phyloP scores from a whole-genome alignment of 805 yeast genomes.

The Candida silvicultrix region DNA sequence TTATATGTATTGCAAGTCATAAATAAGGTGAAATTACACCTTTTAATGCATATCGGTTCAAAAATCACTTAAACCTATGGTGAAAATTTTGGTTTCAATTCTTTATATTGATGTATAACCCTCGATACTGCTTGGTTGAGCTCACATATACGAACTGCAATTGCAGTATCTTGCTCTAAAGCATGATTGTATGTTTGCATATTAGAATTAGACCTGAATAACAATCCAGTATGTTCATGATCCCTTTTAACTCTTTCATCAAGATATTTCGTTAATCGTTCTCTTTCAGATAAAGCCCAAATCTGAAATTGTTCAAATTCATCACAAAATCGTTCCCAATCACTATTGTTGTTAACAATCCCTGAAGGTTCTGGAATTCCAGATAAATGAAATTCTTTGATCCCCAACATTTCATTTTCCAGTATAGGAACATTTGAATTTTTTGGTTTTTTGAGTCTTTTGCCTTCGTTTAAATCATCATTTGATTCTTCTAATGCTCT shows the following conservation, averaged over 20 bases:
- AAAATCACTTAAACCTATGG: too few species aligned
- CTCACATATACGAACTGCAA: background rate
- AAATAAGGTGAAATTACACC: too few species aligned
- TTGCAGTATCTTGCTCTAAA: background rate
- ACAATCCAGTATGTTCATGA: background rate
- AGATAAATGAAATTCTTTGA: background rate
- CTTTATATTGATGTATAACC: background rate
- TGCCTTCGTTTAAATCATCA: background rate
- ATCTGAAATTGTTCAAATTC: background rate
- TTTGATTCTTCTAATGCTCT: background rate
- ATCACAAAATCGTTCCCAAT: background rate
- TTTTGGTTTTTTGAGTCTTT: background rate
- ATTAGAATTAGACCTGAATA: background rate
- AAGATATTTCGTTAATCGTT: background rate
- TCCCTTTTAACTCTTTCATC: background rate
- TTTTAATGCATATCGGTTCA: too few species aligned
- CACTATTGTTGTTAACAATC: background rate
- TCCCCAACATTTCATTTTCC: slow-evolving; percentile 16
- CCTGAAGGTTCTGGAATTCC: background rate
- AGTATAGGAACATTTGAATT: background rate
- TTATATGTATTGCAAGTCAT: too few species aligned
- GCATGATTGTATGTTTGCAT: background rate
- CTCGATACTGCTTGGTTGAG: background rate
- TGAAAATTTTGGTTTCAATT: background rate
- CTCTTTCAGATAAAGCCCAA: background rate